Percentiles rank a stretch among this genome's conserved stretches.
phyloP scores from a whole-genome alignment of 257 asterid species.

The Przewalskia tangutica region DNA sequence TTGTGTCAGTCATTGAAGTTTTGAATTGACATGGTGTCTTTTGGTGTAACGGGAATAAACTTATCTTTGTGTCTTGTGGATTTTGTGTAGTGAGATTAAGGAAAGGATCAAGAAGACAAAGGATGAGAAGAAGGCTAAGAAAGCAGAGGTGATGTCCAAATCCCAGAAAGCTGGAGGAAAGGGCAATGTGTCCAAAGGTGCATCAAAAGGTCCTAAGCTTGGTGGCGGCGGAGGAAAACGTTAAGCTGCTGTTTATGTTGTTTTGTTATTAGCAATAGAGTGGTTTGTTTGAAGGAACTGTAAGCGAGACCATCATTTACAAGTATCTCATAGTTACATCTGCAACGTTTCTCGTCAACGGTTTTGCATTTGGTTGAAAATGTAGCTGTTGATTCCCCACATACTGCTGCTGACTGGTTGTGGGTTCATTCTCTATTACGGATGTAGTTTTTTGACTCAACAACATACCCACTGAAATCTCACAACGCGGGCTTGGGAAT shows the following conservation, averaged over 20 bases:
- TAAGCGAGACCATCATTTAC: not conserved
- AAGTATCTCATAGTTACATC: not conserved
- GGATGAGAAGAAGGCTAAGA: conserved; percentile 88
- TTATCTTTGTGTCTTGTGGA: not conserved
- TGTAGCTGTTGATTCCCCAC: not conserved
- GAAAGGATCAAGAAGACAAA: conserved; percentile 83
- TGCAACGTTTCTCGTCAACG: not conserved
- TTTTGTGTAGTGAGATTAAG: conserved; percentile 56
- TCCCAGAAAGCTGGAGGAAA: conserved; percentile 42
- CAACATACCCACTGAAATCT: too few relatives aligned
- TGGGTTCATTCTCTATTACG: not conserved
- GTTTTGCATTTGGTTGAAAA: not conserved
- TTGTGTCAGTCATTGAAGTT: not conserved
- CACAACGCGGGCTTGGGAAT: too few relatives aligned
- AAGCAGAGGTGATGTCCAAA: conserved; percentile 57
- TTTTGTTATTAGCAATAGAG: not conserved
- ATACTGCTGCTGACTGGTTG: not conserved
- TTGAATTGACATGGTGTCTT: not conserved
- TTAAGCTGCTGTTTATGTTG: conserved; percentile 5
- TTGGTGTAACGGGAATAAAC: not conserved
- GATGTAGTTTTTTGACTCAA: not conserved
- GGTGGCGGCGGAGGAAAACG: conserved; percentile 93
- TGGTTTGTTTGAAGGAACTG: not conserved
- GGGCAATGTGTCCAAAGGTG: conserved; percentile 44
- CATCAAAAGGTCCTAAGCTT: conserved; percentile 60